Evolutionary conservation across 1,139 yeast genomes (phyloP).

Genomic region (Suhomyces bribrorum): DNA sequence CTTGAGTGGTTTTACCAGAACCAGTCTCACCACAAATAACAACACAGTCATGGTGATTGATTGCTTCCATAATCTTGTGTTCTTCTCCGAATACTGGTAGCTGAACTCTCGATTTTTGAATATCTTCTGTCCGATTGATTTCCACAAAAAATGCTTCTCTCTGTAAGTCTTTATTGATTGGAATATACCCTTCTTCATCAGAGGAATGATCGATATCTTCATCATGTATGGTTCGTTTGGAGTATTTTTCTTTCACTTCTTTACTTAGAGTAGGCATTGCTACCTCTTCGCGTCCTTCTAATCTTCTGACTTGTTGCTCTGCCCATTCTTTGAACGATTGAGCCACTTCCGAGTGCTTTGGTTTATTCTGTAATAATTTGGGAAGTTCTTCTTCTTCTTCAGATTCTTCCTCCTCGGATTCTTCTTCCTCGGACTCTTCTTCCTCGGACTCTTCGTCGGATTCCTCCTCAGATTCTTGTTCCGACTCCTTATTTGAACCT

Average conservation of each 20-base stretch:
- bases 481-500: constrained; percentile 17
- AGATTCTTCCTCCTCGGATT: constrained; percentile 20
- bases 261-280: constrained; percentile 53
- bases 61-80: constrained; percentile 92
- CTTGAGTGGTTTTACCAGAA: constrained; percentile 81
- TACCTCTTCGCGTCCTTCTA: constrained; percentile 57
- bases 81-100: constrained; percentile 93
- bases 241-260: constrained; percentile 46
- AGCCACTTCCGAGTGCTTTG: constrained; percentile 46
- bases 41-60: constrained; percentile 87
- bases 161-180: constrained; percentile 52
- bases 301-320: constrained; percentile 51
- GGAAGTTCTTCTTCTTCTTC: constrained; percentile 32
- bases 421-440: constrained; percentile 22
- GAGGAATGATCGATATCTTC: constrained; percentile 68
- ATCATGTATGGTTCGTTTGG: constrained; percentile 46
- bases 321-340: constrained; percentile 63
- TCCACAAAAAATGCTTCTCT: constrained; percentile 71
- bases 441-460: constrained; percentile 42
- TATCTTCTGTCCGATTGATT: constrained; percentile 61
- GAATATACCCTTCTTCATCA: constrained; percentile 56
- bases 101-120: constrained; percentile 66
- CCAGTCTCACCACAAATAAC: constrained; percentile 94
- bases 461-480: constrained; percentile 35
- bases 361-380: constrained; percentile 37